These are phyloP conservation scores for Quercus agrifolia DNA, from an alignment of 306 rosid genomes.

Conservation along the genomic window DNA sequence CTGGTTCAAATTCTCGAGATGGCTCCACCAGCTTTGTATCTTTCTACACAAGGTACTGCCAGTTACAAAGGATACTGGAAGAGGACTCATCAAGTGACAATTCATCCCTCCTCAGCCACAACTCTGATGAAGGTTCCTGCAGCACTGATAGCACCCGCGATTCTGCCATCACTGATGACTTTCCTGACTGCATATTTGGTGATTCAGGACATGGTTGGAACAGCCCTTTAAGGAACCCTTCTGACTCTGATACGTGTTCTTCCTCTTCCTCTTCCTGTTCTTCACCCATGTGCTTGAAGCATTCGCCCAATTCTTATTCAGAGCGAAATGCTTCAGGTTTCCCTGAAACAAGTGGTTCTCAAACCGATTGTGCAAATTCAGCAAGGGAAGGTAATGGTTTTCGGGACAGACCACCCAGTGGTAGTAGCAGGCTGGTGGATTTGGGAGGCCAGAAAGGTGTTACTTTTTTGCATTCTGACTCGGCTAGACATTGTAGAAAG, in stretches of 20 bases:
- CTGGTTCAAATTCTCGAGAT: constrained; percentile 27
- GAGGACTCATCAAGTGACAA: constrained; percentile 89
- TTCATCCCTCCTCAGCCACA: constrained; percentile 74
- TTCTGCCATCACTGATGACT: constrained; percentile 71
- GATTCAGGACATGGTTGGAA: constrained; percentile 50
- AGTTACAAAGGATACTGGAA: constrained; percentile 48
- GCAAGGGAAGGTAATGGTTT: constrained; percentile 5
- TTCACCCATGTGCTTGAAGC: constrained; percentile 50
- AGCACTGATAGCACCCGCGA: constrained; percentile 72
- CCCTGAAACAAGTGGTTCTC: constrained; percentile 24
- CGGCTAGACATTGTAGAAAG: constrained; percentile 42
- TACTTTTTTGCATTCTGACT: constrained; percentile 53
- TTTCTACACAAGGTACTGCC: constrained; percentile 42
- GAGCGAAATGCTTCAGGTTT: constrained; percentile 48
- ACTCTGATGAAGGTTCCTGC: constrained; percentile 85
- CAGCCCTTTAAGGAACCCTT: constrained; percentile 35
- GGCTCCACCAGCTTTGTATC: constrained; percentile 40
- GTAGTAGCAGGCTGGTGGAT: constrained; percentile 23
- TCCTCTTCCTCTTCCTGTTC: constrained; percentile 51
- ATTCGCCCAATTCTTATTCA: constrained; percentile 54
- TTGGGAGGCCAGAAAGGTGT: constrained; percentile 24
- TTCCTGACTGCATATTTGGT: constrained; percentile 78
- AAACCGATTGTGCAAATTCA: constrained; percentile 9
- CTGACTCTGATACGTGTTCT: constrained; percentile 46
- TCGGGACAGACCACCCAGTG: constrained; percentile 14